Evolutionary conservation across 208 protist species (phyloP), one percentile per base, ranked within the genome.

Genomic region (Crithidia brevicula): DNA sequence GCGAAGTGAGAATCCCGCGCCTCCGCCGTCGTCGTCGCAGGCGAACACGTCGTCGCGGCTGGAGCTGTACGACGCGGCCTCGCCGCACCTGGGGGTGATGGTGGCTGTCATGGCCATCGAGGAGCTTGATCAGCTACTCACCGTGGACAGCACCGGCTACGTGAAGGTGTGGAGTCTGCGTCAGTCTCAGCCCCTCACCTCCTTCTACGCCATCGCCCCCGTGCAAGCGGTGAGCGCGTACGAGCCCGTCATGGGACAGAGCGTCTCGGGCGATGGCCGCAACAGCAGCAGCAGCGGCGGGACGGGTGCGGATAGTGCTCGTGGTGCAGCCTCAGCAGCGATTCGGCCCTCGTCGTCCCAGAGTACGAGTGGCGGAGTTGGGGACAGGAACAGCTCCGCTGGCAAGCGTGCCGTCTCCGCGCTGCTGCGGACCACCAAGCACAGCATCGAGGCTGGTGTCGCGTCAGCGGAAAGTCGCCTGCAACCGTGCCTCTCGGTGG

Each of bases 151-250:
- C 40, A 89, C 79, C 51, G 83, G 81, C 11, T 85, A 83, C 63
- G 79, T 83, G 52, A 94, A 94, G 78, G 85, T 94, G 20, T 94
- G 88, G 88, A 85, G 72, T 50, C 46, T 94, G 45, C 60, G 77
- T 8, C 85, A 67, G 20, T 63, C 57, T 28, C 57, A 83, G 25
- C 76, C 76, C 3, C 65, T 84, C n/a, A 79, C 76, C 20, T 89
- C 88, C 30, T 94, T 94, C 66, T 87, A 86, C 47, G 88, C 88
- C 18, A 53, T 83, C n/a, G 56, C 79, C 18, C 56, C 52, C 4
- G 31, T 82, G 45, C 65, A 50, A 28, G 58, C 72, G 15, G 46
- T 30, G 22, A 38, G 53, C 25, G 53, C 58, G 58, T 62, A 60
- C 42, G 15, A 71, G 15, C 7, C 18, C 15, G 4, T 53, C 18